Base-by-base conservation (phyloP, 768 basidiomycete species). In the Cyclocybe aegerita region DNA sequence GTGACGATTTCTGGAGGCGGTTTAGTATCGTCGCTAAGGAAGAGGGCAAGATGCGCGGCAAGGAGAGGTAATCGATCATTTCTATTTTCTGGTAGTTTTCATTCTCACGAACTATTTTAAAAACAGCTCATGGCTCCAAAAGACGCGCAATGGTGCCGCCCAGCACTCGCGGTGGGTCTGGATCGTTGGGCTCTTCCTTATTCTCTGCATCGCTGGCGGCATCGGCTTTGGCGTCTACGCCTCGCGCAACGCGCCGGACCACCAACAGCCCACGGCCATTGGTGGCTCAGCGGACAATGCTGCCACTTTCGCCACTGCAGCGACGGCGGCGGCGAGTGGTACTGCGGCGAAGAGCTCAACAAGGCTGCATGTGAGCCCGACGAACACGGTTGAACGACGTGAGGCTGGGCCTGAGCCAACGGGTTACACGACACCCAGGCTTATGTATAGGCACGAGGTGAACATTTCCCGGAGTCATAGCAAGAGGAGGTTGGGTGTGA, bases 1-100 rank as follows among this genome's bases (percentile, higher is more conserved):
- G 88, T 0, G 89, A 92, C 59, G 86, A 91, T 59, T 92, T 93
- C 69, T 93, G 90, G 90, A 75, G 87, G 52, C 76, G 90, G 35
- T 93, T 92, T 68, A 88, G 86, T 53, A 90, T 91, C 74, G 83
- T 92, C 54, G 89, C 82, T 7, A 88, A 82, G 61, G 82, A 84
- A 51, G 83, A 87, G 57, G 72, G 70, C 49, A 61, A 59, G 49
- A 75, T 71, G 53, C 65, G 69, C 3, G 42, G 60, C 7, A 82
- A 71, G 53, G 66, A 81, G 58, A 75, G 77, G 66, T 68, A 72
- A 69, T 77, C 75, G 46, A 14, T 57, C 55, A 30, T 48, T 38
- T 41, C 48, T 39, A 34, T 10, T 32, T 10, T 47, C 35, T 44
- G 37, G 41, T 23, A 11, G 34, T 15, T 46, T 34, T 49, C 23